Percentiles rank a stretch among this genome's conserved stretches.
These are phyloP conservation scores for Scenedesmus sp. DNA, from an alignment of 163 green algal species.

Conservation along the genomic window DNA sequence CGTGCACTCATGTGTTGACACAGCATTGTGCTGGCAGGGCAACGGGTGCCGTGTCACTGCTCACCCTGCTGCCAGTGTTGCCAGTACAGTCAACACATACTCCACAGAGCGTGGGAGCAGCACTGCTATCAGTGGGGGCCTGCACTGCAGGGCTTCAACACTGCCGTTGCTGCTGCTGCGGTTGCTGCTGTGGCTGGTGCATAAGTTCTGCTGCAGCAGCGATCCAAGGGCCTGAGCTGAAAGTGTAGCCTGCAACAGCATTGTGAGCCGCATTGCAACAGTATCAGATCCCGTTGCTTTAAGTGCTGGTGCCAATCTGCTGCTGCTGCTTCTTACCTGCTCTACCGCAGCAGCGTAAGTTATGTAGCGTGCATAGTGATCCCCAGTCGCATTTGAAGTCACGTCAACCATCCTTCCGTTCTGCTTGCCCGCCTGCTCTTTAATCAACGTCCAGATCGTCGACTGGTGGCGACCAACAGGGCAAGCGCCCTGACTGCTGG, in stretches of 20 bases:
- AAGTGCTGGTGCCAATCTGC: too few relatives aligned
- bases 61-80: constrained; percentile 39
- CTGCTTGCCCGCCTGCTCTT: not conserved
- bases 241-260: not conserved
- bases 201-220: not conserved
- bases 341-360: not conserved
- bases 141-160: too few relatives aligned
- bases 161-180: constrained; percentile 2
- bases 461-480: not conserved
- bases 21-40: not conserved
- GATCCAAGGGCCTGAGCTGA: not conserved
- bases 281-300: too few relatives aligned
- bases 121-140: constrained; percentile 15
- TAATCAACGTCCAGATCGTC: not conserved
- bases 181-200: not conserved
- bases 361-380: not conserved
- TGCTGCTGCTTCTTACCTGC: constrained; percentile 8
- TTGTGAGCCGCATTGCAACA: not conserved
- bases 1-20: not conserved
- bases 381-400: not conserved
- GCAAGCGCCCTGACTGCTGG: not conserved
- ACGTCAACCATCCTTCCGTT: not conserved
- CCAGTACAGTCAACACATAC: constrained; percentile 23
- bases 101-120: constrained; percentile 16
- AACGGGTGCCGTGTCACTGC: not conserved